A percentile compares a stretch with the other conserved stretches of the same genome.
Conservation (phyloP, 768 basidiomycete genomes). For the Leccinum disarticulatum region DNA sequence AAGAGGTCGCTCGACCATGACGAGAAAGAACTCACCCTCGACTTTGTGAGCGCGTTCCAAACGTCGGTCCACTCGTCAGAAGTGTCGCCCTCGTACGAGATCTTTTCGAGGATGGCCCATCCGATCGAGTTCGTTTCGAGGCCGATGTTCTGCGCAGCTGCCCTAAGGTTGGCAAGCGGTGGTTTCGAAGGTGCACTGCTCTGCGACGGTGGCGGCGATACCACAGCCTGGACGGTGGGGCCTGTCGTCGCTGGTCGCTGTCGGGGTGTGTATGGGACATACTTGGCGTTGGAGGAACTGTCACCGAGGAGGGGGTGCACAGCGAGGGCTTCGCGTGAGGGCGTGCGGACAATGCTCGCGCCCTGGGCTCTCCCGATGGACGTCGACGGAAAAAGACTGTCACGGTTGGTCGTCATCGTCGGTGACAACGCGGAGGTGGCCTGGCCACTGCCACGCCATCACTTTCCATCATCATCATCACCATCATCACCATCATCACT, state of each 20-base stretch:
- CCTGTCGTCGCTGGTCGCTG: constrained; percentile 57
- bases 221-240: constrained; percentile 32
- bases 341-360: constrained; percentile 38
- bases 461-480: not conserved
- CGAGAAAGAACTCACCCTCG: constrained; percentile 55
- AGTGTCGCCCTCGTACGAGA: constrained; percentile 52
- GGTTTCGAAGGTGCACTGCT: constrained; percentile 66
- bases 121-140: constrained; percentile 65
- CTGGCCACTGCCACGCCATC: not conserved
- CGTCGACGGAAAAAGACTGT: constrained; percentile 45
- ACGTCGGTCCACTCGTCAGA: constrained; percentile 67
- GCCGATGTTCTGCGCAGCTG: constrained; percentile 67
- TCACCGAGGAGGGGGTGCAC: constrained; percentile 66
- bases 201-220: constrained; percentile 38
- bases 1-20: constrained; percentile 3
- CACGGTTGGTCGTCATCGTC: constrained; percentile 38
- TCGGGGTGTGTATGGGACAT: constrained; percentile 77
- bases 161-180: constrained; percentile 72
- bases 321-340: constrained; percentile 54
- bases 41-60: constrained; percentile 59
- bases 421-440: not conserved
- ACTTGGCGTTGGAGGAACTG: constrained; percentile 38
- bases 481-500: not conserved
- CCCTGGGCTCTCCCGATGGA: constrained; percentile 57
- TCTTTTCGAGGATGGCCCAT: constrained; percentile 75